phyloP scores from a whole-genome alignment of 2,329 filamentous ascomycete species.

The Fusarium newnesense region DNA sequence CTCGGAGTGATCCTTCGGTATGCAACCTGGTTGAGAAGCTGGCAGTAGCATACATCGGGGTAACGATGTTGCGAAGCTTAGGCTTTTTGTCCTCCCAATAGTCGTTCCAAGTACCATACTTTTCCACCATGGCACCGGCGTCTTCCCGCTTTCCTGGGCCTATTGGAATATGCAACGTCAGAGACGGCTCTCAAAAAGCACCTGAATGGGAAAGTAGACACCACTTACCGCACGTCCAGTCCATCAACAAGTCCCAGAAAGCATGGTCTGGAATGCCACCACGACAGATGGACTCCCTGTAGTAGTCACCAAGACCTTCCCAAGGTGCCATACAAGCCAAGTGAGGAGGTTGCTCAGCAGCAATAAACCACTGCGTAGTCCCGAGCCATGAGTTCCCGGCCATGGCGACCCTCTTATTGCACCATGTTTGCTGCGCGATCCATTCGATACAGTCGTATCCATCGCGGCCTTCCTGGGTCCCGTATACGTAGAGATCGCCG shows the following conservation, averaged over 20 bases:
- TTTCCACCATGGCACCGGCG: background rate
- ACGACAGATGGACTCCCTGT: background rate
- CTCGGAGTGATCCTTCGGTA: background rate
- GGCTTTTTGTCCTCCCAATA: background rate
- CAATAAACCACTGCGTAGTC: background rate
- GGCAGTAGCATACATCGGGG: background rate
- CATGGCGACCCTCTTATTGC: background rate
- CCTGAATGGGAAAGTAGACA: background rate
- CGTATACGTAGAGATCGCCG: background rate
- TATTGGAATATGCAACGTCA: background rate
- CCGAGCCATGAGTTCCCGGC: background rate
- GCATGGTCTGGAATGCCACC: background rate
- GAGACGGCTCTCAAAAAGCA: accelerated
- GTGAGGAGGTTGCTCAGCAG: background rate
- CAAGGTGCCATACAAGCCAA: background rate
- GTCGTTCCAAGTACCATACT: background rate
- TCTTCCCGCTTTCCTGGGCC: background rate
- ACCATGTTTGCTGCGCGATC: background rate
- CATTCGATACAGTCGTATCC: background rate
- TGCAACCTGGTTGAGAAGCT: background rate
- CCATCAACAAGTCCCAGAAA: background rate
- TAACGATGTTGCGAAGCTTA: background rate
- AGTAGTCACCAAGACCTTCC: background rate
- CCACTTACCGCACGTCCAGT: background rate
- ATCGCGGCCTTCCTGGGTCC: background rate